Percentiles rank a stretch among this genome's conserved stretches.
Conservation (phyloP, 306 rosid species). For the Oemleria cerasiformis region DNA sequence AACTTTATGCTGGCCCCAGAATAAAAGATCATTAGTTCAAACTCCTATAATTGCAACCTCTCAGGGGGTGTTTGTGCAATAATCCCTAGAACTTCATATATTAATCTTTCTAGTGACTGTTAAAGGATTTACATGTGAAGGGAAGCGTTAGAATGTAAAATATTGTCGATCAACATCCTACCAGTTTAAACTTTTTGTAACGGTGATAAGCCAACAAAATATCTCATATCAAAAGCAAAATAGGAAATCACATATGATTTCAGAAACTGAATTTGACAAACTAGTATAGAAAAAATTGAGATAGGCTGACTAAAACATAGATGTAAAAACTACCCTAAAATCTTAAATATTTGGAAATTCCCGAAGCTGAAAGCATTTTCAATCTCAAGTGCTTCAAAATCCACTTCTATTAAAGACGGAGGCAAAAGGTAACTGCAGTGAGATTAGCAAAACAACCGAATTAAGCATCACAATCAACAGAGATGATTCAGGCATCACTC, state of each 20-base stretch:
- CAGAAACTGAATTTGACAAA: constrained; percentile 5
- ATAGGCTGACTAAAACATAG: background rate
- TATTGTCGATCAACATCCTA: too few relatives aligned
- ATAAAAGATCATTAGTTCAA: background rate
- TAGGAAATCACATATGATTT: background rate
- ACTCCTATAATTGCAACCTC: background rate
- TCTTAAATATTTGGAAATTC: background rate
- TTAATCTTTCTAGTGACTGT: background rate
- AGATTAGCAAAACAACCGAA: background rate
- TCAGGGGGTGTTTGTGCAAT: background rate
- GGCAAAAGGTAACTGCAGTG: background rate
- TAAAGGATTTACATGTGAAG: background rate
- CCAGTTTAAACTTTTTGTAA: too few relatives aligned
- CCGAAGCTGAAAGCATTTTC: background rate
- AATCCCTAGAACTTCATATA: background rate
- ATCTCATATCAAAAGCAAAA: background rate
- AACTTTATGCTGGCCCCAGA: background rate
- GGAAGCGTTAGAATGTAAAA: too few relatives aligned
- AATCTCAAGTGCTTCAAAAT: background rate
- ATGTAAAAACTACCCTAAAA: background rate
- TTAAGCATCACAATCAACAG: background rate
- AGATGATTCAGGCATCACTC: background rate
- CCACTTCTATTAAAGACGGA: background rate
- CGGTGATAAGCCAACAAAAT: too few relatives aligned
- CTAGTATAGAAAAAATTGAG: background rate